Evolutionary conservation across 352 stramenopile species (phyloP), one percentile per base, ranked within the genome.

Genomic region (Pythium angustatum): DNA sequence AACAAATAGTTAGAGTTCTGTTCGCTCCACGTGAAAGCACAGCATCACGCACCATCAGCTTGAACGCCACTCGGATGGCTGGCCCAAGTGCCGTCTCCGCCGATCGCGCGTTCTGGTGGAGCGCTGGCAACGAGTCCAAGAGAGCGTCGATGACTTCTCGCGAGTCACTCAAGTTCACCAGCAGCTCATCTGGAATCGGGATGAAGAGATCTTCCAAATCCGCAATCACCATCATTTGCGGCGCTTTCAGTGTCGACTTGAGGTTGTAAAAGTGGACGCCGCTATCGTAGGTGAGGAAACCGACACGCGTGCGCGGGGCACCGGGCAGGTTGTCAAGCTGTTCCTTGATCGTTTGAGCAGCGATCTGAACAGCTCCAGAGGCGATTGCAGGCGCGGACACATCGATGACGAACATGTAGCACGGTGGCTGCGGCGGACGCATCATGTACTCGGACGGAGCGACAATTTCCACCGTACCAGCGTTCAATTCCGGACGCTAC

Each of bases 161-260:
- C 40, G 85, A 97, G 67, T 99, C 86, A 36, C 86, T 91, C 53
- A 99, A 73, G 77, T 99, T 99, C 12, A 99, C 97, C 43, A 99
- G 83, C 47, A 99, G 77, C 76, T 99, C 96, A 67, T 99, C 97
- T 14, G 87, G 87, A 45, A 96, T 94, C n/a, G 87, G 87, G 54
- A 94, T 94, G 73, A 96, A 96, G 1, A 94, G 78, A 44, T 96
- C 87, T 34, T 96, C 87, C 24, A 96, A 68, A 61, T 96, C 87
- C 28, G 87, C 80, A 48, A 96, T 78, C 28, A 96, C 83, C 85
- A 96, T 96, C 87, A 96, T 96, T 68, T 96, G 87, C 22, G 87
- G 87, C 3, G 85, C 76, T 62, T 93, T 96, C 34, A 96, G 44
- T 27, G 81, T 88, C 8, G 85, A 87, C 77, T 98, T 85, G 54